Evolutionary conservation across 2,329 filamentous ascomycete species (phyloP).

Genomic region (Triangularia verruculosa): DNA sequence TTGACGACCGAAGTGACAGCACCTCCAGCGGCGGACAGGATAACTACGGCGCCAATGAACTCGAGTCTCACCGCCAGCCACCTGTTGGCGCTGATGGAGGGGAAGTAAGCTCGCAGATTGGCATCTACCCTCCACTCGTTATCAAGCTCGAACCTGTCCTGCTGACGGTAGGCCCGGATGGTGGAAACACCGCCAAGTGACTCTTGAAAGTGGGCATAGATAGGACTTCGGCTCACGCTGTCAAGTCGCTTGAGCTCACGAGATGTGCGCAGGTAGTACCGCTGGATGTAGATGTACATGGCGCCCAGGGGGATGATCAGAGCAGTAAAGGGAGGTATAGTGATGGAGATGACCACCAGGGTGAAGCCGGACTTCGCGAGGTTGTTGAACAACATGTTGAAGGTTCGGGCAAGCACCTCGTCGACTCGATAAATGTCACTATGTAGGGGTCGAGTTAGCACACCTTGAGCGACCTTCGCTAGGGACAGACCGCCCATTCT

Average conservation of each 20-base stretch:
- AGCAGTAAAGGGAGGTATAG: constrained; percentile 76
- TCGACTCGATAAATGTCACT: constrained; percentile 80
- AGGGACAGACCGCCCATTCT: constrained; percentile 7
- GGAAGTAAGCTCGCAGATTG: constrained; percentile 91
- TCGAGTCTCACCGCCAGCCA: constrained; percentile 95
- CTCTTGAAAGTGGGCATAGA: constrained; percentile 98
- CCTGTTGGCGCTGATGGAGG: constrained; percentile 88
- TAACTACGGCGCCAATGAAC: constrained; percentile 92
- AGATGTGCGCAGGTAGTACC: constrained; percentile 94
- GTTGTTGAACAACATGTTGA: constrained; percentile 93
- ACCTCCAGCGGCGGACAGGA: constrained; percentile 80
- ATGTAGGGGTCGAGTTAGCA: constrained; percentile 24
- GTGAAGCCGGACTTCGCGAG: constrained; percentile 75
- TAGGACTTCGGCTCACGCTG: constrained; percentile 90
- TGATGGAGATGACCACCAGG: constrained; percentile 75
- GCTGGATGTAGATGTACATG: constrained; percentile 89
- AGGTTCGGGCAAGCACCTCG: constrained; percentile 90
- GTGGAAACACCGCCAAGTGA: constrained; percentile 91
- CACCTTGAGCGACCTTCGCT: constrained; percentile 5
- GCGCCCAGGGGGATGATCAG: constrained; percentile 77
- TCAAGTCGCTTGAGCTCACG: constrained; percentile 95
- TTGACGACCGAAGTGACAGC: constrained; percentile 75
- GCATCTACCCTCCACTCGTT: constrained; percentile 98
- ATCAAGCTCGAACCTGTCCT: constrained; percentile 81
- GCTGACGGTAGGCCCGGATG: constrained; percentile 90